Conservation (phyloP, 352 stramenopile genomes). For the Sclerospora graminicola region DNA sequence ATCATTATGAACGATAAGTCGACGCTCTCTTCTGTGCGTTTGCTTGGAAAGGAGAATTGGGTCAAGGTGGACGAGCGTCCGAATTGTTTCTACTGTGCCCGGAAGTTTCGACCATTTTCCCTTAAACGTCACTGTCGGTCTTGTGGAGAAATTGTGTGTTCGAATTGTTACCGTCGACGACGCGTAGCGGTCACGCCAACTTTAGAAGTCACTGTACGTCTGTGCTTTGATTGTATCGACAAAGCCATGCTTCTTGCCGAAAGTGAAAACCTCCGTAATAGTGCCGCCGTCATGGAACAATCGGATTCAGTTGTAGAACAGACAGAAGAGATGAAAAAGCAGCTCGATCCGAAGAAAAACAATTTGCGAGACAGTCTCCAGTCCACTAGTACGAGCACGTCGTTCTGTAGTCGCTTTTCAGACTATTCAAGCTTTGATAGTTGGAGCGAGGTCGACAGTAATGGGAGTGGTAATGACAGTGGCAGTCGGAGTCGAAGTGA, state of each 20-base stretch:
- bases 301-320: neutral
- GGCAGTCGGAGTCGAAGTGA: slow-evolving; percentile 22
- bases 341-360: slow-evolving; percentile 14
- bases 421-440: slow-evolving; percentile 30
- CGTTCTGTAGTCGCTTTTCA: slow-evolving; percentile 27
- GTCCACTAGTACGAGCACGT: slow-evolving; percentile 24
- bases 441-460: slow-evolving; percentile 25
- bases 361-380: slow-evolving; percentile 25
- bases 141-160: slow-evolving; percentile 75
- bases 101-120: slow-evolving; percentile 66
- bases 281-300: slow-evolving; percentile 5
- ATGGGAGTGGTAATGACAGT: slow-evolving; percentile 8
- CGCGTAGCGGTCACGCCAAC: slow-evolving; percentile 30
- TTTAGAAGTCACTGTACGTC: slow-evolving; percentile 31
- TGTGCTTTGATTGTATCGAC: slow-evolving; percentile 78
- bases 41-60: slow-evolving; percentile 64
- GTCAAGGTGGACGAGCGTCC: slow-evolving; percentile 54
- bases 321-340: slow-evolving; percentile 5
- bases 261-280: slow-evolving; percentile 6
- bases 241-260: slow-evolving; percentile 36
- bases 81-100: slow-evolving; percentile 71
- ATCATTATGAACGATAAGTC: slow-evolving; percentile 52
- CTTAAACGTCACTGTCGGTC: slow-evolving; percentile 73
- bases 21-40: slow-evolving; percentile 26
- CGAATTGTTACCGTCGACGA: slow-evolving; percentile 52